Evolutionary conservation across 2,329 filamentous ascomycete species (phyloP), one percentile per base, ranked within the genome.

Genomic region (Colletotrichum magnum): DNA sequence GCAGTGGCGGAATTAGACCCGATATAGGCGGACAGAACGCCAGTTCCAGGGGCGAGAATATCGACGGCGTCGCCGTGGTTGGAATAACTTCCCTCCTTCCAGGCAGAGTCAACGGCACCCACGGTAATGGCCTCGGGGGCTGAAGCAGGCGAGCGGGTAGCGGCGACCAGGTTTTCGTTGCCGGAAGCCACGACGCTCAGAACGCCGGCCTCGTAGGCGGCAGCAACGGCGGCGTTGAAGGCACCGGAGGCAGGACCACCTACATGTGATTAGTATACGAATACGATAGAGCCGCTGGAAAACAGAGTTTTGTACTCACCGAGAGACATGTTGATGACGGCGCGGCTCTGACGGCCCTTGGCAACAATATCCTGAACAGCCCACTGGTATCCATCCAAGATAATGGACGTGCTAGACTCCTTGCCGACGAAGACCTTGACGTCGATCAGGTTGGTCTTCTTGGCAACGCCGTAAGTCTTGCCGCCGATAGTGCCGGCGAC

Each of bases 101-200:
- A 83, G 32, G 74, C 50, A 4, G 70, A 71, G 64, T 83, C 80
- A 45, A 83, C 82, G 58, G 86, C 85, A 3, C 85, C 87, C 16
- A 89, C 87, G 0, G 86, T 88, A 71, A 87, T 79, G 53, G 85
- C 86, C 28, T 78, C 76, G 5, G 82, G 73, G 12, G 82, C 82
- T 0, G 83, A 84, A 1, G 85, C 86, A 0, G 87, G 86, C 0
- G 86, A 88, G 48, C 75, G 78, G 70, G 78, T 76, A 5, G 74
- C 45, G 24, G 73, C 73, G 10, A 51, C 45, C 1, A 81, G 80
- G 64, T 85, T 79, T 58, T 76, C 76, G 75, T 89, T 89, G 6
- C 88, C 88, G 13, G 87, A 86, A 4, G 87, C 86, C 1, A 87
- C 86, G 39, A 86, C 84, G 2, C 85, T 81, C 59, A 87, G 82